A percentile compares a stretch with the other conserved stretches of the same genome.
phyloP scores from a whole-genome alignment of 805 yeast species.

The Lachancea quebecensis region DNA sequence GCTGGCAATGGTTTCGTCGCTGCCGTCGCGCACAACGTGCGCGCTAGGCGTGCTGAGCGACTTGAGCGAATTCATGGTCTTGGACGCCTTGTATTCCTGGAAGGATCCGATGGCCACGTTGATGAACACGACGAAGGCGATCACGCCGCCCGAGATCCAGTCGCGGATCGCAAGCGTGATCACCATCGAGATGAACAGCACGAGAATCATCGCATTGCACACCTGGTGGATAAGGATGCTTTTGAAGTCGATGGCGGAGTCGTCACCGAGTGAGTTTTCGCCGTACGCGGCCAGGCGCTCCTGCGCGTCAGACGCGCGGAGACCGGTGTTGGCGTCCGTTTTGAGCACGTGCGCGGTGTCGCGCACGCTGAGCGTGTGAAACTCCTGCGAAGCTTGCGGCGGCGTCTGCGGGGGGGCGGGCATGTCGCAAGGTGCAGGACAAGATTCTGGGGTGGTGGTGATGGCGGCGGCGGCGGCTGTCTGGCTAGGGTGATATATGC shows the following conservation, averaged over 20 bases:
- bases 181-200: conserved; percentile 81
- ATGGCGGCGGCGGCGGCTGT: too few relatives aligned
- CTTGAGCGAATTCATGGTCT: conserved; percentile 87
- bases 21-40: conserved; percentile 73
- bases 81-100: conserved; percentile 92
- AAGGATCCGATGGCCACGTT: conserved; percentile 94
- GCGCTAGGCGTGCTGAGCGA: conserved; percentile 93
- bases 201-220: conserved; percentile 84
- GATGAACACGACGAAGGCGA: conserved; percentile 80
- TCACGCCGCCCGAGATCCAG: conserved; percentile 87
- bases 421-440: background rate
- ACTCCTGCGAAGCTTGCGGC: conserved; percentile 22
- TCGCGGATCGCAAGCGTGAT: conserved; percentile 87
- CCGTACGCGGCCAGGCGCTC: conserved; percentile 71
- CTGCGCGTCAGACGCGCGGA: conserved; percentile 57
- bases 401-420: background rate
- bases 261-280: conserved; percentile 72
- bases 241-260: conserved; percentile 58
- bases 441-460: too few relatives aligned
- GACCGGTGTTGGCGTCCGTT: conserved; percentile 56
- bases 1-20: conserved; percentile 69
- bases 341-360: conserved; percentile 54
- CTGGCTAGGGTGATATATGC: too few relatives aligned
- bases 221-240: conserved; percentile 77
- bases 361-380: conserved; percentile 36